Conservation (phyloP, 306 rosid species). For the Citrullus amarus region DNA sequence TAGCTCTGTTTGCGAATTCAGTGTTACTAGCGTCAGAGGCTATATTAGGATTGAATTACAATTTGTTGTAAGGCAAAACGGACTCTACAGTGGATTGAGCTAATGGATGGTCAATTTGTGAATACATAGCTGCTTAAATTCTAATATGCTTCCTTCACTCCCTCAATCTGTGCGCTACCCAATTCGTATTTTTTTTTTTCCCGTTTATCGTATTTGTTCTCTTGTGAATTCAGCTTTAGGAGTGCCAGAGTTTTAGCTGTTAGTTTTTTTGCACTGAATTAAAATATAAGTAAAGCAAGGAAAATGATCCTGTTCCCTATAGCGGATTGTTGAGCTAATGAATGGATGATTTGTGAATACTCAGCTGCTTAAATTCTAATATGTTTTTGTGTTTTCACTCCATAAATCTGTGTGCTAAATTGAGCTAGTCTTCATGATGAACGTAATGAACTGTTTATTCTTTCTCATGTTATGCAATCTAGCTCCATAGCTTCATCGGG, state of each 20-base stretch:
- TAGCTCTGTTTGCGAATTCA: background rate
- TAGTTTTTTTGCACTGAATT: background rate
- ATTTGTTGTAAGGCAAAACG: background rate
- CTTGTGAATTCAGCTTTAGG: background rate
- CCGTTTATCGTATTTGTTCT: background rate
- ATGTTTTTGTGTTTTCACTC: background rate
- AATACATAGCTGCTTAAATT: background rate
- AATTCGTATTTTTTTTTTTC: background rate
- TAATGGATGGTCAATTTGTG: background rate
- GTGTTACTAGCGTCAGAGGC: background rate
- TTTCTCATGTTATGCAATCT: background rate
- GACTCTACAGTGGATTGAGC: background rate
- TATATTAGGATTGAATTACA: background rate
- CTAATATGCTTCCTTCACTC: background rate
- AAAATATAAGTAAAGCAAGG: background rate
- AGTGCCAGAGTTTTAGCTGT: background rate
- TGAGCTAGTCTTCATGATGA: background rate
- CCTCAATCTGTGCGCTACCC: background rate
- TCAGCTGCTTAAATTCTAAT: background rate
- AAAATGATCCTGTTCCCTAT: background rate
- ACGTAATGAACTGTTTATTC: background rate
- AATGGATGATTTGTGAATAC: background rate
- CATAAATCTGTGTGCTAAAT: background rate
- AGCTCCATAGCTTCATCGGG: conserved; percentile 27
- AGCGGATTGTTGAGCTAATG: background rate